These are phyloP conservation scores for Diversispora eburnea DNA, from an alignment of 192 early-diverging fungal genomes.

Conservation along the genomic window DNA sequence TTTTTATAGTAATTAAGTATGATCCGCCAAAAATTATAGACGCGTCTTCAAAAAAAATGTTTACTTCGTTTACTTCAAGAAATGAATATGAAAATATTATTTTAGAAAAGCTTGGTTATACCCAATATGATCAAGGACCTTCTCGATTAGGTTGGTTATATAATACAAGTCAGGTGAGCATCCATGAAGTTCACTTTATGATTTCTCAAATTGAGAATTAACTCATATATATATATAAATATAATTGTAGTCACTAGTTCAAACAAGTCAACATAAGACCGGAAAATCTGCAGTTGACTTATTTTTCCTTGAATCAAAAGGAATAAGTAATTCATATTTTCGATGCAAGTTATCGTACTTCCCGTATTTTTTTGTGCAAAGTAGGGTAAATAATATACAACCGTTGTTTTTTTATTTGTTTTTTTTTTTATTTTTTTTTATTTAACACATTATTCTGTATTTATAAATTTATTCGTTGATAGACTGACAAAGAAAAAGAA, in stretches of 20 bases:
- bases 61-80: too few species aligned
- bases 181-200: slow-evolving; percentile 3
- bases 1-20: too few species aligned
- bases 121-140: slow-evolving; percentile 68
- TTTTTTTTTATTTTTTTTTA: not conserved
- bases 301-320: slow-evolving; percentile 76
- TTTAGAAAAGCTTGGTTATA: slow-evolving; percentile 62
- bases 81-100: slow-evolving; percentile 42
- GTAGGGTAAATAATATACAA: slow-evolving; percentile 53
- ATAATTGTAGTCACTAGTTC: slow-evolving; percentile 55
- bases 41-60: too few species aligned
- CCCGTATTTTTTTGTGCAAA: slow-evolving; percentile 89
- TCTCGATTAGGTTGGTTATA: slow-evolving; percentile 86
- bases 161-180: slow-evolving; percentile 86
- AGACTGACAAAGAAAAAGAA: slow-evolving; percentile 70
- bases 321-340: slow-evolving; percentile 80
- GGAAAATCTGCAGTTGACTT: slow-evolving; percentile 79
- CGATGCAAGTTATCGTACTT: slow-evolving; percentile 80
- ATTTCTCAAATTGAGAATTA: not conserved
- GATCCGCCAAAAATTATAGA: too few species aligned
- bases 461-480: not conserved
- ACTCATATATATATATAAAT: not conserved
- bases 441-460: not conserved
- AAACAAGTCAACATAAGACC: slow-evolving; percentile 58
- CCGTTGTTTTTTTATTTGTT: too few species aligned